Base-by-base conservation (phyloP, 129 eudicot genomes). In the Daucus carota region DNA sequence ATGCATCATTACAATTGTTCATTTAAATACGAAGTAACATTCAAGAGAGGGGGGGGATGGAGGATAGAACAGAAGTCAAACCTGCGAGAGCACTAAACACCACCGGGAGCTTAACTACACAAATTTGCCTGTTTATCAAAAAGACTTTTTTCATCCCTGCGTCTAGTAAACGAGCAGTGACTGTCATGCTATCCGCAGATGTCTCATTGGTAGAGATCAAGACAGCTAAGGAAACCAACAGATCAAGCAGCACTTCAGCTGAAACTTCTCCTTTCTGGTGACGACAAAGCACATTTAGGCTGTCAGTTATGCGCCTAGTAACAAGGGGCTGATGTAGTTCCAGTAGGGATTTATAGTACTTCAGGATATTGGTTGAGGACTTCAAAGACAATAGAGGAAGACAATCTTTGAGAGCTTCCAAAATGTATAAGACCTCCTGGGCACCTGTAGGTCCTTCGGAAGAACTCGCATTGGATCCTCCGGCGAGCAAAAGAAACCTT, bases 101-200 rank as follows among this genome's bases (percentile, higher is more conserved):
- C 79, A 86, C 82, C 38, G 99, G 99, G 81, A 95, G 96, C 92
- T 92, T 95, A 48, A 85, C 87, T 5, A 95, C 93, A 83, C 96
- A 91, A 34, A 79, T 75, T 63, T 92, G 87, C 70, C 97, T 84
- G 75, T 95, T 86, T 20, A 92, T 80, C 31, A 77, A 48, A 78
- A 83, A 89, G 20, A 88, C 86, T 81, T 86, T 89, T 75, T 82
- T 89, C 92, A 89, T 92, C 66, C 99, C 99, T 60, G 78, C 85
- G 79, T 90, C 97, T 50, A 95, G 82, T 84, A 95, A 80, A 44
- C 99, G 89, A 79, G 88, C 94, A 46, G 91, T 86, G 75, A 89
- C 85, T 50, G 97, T 95, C 96, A 95, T 75, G 86, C 75, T 83
- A 91, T 95, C 99, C 73, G 91, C 96, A 47, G 96, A 86, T 80